Percentiles rank a stretch among this genome's conserved stretches.
Evolutionary conservation across 2,329 filamentous ascomycete genomes (phyloP).

Genomic region (Zasmidium citrigriseum): DNA sequence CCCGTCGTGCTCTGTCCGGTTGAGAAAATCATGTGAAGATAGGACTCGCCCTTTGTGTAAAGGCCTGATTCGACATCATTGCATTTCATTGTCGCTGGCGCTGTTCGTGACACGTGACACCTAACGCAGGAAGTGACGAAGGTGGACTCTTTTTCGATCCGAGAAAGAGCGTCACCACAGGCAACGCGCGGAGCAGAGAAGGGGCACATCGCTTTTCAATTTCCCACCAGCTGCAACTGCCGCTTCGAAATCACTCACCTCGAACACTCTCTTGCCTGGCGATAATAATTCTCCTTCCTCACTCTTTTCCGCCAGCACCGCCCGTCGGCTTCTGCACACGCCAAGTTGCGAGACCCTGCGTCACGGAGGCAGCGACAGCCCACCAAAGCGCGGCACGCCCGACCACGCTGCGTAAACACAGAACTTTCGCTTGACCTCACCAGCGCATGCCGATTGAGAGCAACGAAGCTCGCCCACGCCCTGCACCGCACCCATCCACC

Average conservation of each 20-base stretch:
- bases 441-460: conserved; percentile 20
- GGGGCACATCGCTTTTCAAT: not conserved
- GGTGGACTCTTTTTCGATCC: too few species aligned
- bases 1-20: too few species aligned
- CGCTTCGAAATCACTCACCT: not conserved
- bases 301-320: not conserved
- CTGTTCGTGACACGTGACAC: too few species aligned
- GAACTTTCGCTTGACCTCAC: not conserved
- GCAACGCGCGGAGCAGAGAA: not conserved
- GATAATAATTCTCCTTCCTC: not conserved
- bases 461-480: conserved; percentile 24
- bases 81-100: too few species aligned
- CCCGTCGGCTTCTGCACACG: not conserved
- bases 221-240: not conserved
- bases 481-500: not conserved
- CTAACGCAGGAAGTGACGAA: too few species aligned
- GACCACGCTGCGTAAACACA: not conserved
- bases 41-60: too few species aligned
- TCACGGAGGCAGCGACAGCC: too few species aligned
- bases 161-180: too few species aligned
- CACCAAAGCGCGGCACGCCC: not conserved
- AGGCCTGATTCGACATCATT: too few species aligned
- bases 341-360: not conserved
- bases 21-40: too few species aligned
- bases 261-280: not conserved